Evolutionary conservation across 257 asterid species (phyloP).

Genomic region (Lavandula angustifolia): DNA sequence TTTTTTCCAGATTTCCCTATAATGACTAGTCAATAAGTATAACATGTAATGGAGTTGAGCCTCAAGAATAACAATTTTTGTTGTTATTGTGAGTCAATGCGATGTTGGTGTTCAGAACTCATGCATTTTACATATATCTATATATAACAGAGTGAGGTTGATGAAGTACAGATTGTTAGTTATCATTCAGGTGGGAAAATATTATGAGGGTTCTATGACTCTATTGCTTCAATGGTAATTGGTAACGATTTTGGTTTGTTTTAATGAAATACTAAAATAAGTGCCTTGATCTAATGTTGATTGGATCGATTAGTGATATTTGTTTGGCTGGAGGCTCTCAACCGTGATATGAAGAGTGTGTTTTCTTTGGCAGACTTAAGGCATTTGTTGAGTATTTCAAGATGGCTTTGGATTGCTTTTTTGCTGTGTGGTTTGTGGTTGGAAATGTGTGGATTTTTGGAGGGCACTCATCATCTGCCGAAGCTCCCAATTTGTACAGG

Average conservation of each 20-base stretch:
- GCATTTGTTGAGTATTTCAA: constrained; percentile 74
- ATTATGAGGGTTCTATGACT: background rate
- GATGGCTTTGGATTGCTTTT: constrained; percentile 97
- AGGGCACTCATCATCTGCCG: constrained; percentile 79
- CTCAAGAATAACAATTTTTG: background rate
- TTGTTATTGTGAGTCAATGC: constrained; percentile 9
- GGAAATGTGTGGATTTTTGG: constrained; percentile 98
- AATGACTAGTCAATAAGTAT: background rate
- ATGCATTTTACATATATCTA: background rate
- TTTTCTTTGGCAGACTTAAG: constrained; percentile 64
- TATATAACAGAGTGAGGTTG: background rate
- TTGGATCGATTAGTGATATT: background rate
- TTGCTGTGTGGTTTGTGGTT: constrained; percentile 97
- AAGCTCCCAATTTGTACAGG: constrained; percentile 94
- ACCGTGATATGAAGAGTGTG: constrained; percentile 9
- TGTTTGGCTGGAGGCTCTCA: constrained; percentile 19
- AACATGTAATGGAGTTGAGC: background rate
- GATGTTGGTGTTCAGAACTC: background rate
- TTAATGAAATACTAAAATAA: background rate
- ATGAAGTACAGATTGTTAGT: constrained; percentile 10
- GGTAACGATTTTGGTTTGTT: background rate
- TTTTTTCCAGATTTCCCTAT: background rate
- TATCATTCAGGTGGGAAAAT: constrained; percentile 8
- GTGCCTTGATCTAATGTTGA: constrained; percentile 1
- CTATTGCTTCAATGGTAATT: too few relatives aligned